Conservation (phyloP, 257 asterid species). For the Cinchona pubescens region DNA sequence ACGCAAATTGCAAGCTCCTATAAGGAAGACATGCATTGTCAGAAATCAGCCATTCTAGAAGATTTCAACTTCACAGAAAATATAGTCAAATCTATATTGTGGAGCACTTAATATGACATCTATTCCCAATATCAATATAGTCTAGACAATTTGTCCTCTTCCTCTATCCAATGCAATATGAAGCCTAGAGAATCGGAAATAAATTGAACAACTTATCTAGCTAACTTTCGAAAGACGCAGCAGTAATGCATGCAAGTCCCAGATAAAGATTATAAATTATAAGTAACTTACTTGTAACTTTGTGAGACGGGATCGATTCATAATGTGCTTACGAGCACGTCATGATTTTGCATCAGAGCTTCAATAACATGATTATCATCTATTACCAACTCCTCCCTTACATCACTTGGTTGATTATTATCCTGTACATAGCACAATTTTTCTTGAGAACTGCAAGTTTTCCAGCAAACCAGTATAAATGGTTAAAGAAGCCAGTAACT, state of each 20-base stretch:
- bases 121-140: neutral
- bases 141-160: neutral
- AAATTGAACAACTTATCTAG: neutral
- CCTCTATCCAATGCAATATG: no score
- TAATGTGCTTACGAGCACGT: conserved; percentile 65
- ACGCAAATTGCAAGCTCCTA: neutral
- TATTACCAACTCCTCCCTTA: conserved; percentile 36
- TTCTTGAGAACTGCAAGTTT: neutral
- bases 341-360: conserved; percentile 74
- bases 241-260: neutral
- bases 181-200: neutral
- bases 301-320: conserved; percentile 80
- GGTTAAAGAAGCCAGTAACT: neutral
- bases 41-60: neutral
- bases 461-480: neutral
- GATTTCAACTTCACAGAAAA: neutral
- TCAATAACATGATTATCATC: conserved; percentile 51
- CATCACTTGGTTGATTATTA: conserved; percentile 29
- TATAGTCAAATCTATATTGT: neutral
- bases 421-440: conserved; percentile 26
- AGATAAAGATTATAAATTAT: neutral
- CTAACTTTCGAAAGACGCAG: neutral
- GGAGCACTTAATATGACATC: neutral
- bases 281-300: conserved; percentile 72
- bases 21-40: neutral